Evolutionary conservation across 768 basidiomycete genomes (phyloP), one percentile per base, ranked within the genome.

Genomic region (Lentinula sp.): DNA sequence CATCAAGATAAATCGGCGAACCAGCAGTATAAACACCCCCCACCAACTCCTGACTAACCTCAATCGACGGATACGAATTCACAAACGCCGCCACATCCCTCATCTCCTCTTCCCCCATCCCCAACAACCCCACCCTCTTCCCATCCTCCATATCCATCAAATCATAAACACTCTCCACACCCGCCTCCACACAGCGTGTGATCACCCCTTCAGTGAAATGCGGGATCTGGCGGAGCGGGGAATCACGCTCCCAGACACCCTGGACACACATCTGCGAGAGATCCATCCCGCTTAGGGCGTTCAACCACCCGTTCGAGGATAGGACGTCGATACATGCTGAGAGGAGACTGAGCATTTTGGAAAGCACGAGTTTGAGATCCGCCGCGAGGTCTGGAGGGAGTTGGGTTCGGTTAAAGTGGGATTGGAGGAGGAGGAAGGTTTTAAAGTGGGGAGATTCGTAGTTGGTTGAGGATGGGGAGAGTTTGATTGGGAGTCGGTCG

Each of bases 91-190:
- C 97, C 28, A 98, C 95, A 67, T 93, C 92, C 64, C 73, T 93
- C 93, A 98, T 93, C 71, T 97, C 91, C 42, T 80, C 76, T 1
- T 87, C 78, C 59, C 87, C 85, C 92, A 99, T 94, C 68, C 88
- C 85, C 32, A 98, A 74, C 23, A 98, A 75, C 58, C 85, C 77
- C 60, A 84, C 91, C 39, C 97, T 84, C 69, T 91, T 81, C 61
- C 91, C 89, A 66, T 98, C 96, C 69, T 98, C 97, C 86, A 98
- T 86, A 71, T 98, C 97, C 92, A 98, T 97, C 63, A 98, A 82
- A 70, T 98, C 97, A 70, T 98, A 97, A 0, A 99, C 95, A 1
- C 91, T 90, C 62, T 93, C 92, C 58, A 97, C 78, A 90, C 92
- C 57, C 96, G 21, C 93, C 5, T 86, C 74, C 65, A 21, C 21